Conservation (phyloP, 306 rosid species). For the Ammopiptanthus mongolicus region DNA sequence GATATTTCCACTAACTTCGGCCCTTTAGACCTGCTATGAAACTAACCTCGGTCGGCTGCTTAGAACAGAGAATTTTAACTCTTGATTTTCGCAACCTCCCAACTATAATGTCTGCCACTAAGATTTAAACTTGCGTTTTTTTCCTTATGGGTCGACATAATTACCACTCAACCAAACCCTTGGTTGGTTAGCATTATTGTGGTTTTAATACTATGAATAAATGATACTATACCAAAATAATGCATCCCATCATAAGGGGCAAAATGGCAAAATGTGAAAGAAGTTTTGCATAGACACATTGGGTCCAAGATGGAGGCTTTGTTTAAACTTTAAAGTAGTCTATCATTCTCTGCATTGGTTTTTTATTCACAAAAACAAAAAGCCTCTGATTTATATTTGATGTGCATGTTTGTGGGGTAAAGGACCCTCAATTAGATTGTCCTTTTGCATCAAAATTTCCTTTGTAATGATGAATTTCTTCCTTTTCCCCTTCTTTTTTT, state of each 20-base stretch:
- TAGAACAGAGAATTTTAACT: too few relatives aligned
- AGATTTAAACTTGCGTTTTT: too few relatives aligned
- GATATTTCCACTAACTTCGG: too few relatives aligned
- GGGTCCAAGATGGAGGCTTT: slow-evolving; percentile 83
- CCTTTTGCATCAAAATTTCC: slow-evolving; percentile 63
- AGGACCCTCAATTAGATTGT: slow-evolving; percentile 54
- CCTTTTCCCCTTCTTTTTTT: slow-evolving; percentile 17
- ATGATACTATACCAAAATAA: slow-evolving; percentile 30
- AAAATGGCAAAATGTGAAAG: slow-evolving; percentile 40
- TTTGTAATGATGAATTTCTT: slow-evolving; percentile 59
- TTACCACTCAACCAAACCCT: too few relatives aligned
- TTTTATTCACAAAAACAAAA: slow-evolving; percentile 40
- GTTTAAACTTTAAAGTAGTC: slow-evolving; percentile 73
- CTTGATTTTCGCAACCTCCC: too few relatives aligned
- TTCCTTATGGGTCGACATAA: too few relatives aligned
- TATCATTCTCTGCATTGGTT: slow-evolving; percentile 45
- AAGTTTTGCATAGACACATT: slow-evolving; percentile 39
- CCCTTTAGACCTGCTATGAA: too few relatives aligned
- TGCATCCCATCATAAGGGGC: slow-evolving; percentile 34
- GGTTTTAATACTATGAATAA: slow-evolving; percentile 24
- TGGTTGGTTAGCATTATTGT: not conserved
- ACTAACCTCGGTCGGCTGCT: too few relatives aligned
- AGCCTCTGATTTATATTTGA: slow-evolving; percentile 51
- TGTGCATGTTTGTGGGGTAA: slow-evolving; percentile 66
- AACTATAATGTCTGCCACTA: too few relatives aligned